Conservation (phyloP, 106 monocot genomes). For the Posidonia australis region DNA sequence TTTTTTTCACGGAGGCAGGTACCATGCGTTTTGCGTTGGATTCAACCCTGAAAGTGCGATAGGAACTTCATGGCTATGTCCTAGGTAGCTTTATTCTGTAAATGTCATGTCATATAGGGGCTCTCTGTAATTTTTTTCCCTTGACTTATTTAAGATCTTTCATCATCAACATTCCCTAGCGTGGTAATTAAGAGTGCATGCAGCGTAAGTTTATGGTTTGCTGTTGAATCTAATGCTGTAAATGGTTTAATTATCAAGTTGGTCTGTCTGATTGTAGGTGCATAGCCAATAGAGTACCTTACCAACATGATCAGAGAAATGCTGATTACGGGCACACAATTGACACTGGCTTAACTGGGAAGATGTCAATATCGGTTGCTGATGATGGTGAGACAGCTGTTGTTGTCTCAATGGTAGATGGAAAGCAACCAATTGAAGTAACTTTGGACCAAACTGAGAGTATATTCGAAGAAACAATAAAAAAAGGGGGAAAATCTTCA, state of each 20-base stretch:
- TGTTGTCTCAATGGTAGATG: slow-evolving; percentile 78
- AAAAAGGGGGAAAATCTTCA: slow-evolving; percentile 1
- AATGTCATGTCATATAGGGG: no score
- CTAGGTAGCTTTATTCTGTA: slow-evolving; percentile 48
- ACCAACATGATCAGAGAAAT: slow-evolving; percentile 18
- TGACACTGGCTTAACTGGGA: slow-evolving; percentile 42
- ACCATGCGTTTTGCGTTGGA: slow-evolving; percentile 92
- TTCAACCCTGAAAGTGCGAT: slow-evolving; percentile 53
- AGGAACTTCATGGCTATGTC: slow-evolving; percentile 78
- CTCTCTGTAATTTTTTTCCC: no score
- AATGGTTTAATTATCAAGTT: background rate
- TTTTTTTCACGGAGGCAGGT: slow-evolving; percentile 36
- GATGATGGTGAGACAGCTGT: slow-evolving; percentile 93
- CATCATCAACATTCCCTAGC: no score
- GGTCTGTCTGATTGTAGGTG: slow-evolving; percentile 37
- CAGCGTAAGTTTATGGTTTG: no score
- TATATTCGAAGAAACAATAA: slow-evolving; percentile 1
- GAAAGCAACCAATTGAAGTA: slow-evolving; percentile 13
- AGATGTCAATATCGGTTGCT: slow-evolving; percentile 72
- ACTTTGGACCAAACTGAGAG: background rate
- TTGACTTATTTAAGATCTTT: no score
- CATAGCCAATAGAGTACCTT: slow-evolving; percentile 17
- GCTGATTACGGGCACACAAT: slow-evolving; percentile 16
- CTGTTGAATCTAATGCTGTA: no score
- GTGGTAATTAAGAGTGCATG: no score